Conservation (phyloP, 2,329 filamentous ascomycete species). For the Aureobasidium leucospermi region DNA sequence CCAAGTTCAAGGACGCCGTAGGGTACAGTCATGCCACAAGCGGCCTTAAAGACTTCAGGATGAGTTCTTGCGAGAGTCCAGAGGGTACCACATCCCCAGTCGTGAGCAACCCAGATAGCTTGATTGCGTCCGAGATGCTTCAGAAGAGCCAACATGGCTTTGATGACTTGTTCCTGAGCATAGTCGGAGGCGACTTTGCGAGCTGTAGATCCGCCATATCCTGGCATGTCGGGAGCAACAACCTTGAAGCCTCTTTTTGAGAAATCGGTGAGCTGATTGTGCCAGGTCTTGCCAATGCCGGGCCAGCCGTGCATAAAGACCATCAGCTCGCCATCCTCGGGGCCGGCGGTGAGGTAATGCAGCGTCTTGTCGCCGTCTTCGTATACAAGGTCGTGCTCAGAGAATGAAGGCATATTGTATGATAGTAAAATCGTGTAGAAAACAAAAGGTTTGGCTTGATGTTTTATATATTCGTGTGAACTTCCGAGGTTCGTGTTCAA, state of each 20-base stretch:
- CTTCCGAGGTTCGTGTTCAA: not conserved
- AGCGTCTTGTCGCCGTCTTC: slow-evolving; percentile 21
- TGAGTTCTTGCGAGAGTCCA: slow-evolving; percentile 26
- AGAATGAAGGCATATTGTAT: slow-evolving; percentile 16
- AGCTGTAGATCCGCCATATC: slow-evolving; percentile 29
- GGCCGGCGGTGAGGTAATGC: slow-evolving; percentile 23
- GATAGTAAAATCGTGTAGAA: not conserved
- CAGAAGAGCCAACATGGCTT: slow-evolving; percentile 32
- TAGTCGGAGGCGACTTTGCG: slow-evolving; percentile 26
- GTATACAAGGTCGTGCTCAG: slow-evolving; percentile 20
- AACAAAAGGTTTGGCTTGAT: not conserved
- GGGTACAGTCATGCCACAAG: slow-evolving; percentile 31
- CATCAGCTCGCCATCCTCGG: slow-evolving; percentile 22
- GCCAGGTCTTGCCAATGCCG: slow-evolving; percentile 30
- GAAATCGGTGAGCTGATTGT: slow-evolving; percentile 29
- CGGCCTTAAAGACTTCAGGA: slow-evolving; percentile 27
- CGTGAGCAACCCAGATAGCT: slow-evolving; percentile 44
- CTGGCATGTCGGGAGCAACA: slow-evolving; percentile 29
- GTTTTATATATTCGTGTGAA: not conserved
- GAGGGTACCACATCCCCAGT: slow-evolving; percentile 34
- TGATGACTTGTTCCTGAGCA: slow-evolving; percentile 24
- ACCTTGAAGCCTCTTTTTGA: slow-evolving; percentile 21
- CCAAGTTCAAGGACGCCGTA: slow-evolving; percentile 37
- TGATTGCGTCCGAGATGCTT: slow-evolving; percentile 30
- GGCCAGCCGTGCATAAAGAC: slow-evolving; percentile 30